Base-by-base conservation (phyloP, 108 stramenopile genomes). In the Bacterosira constricta region DNA sequence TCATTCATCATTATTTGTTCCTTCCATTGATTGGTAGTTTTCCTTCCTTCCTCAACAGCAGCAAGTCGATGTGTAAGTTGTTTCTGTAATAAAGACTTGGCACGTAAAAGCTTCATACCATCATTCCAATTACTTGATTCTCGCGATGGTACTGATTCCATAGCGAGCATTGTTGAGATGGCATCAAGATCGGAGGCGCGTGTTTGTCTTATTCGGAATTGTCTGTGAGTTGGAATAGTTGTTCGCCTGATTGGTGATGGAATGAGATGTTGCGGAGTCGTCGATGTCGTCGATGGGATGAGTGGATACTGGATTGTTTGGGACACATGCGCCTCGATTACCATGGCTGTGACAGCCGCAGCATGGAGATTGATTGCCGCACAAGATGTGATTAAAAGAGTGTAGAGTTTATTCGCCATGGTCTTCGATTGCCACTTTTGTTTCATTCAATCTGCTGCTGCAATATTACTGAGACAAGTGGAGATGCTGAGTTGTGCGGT, bases 31-130 rank as follows among this genome's bases (percentile, higher is more conserved):
- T 9, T 10, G 26, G 46, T 50, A 10, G 50, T 49, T 18, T 71
- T 72, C 39, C 73, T 54, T 23, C 83, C 89, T 13, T 73, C 83
- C 27, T 74, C 58, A 29, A 86, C 59, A 1, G 87, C 86, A 21
- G 55, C 39, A 10, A 85, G 34, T 41, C 90, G 70, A 36, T 73
- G 71, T 13, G 25, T 42, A 45, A 90, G 49, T 36, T 78, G 77
- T 42, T 50, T 53, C 27, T 58, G 29, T 1, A 78, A 57, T 38
- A 32, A 37, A 13, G 63, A 65, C 35, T 70, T 78, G 35, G 53
- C 63, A 4, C 69, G 51, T 21, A 78, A n/a, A 6, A 31, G 61
- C 31, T 59, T 44, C 55, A 78, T 52, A 6, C 25, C 31, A 13
- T 57, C 44, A 13, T 69, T 77, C 72, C 72, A 73, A 21, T 64